Evolutionary conservation across 1,284 basidiomycete genomes (phyloP).

Genomic region (Cutaneotrichosporon cutaneum): DNA sequence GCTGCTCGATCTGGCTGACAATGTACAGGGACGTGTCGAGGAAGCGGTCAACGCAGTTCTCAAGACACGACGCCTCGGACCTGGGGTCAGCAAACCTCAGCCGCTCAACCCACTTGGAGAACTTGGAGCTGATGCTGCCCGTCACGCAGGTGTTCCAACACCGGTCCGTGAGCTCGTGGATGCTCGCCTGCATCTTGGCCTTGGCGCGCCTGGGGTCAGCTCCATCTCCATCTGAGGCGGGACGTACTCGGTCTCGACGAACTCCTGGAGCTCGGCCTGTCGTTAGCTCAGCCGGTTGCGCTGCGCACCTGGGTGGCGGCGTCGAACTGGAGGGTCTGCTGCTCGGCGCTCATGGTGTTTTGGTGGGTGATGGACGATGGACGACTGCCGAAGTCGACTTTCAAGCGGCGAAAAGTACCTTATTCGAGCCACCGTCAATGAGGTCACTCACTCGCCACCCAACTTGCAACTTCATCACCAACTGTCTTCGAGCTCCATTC

Average conservation of each 20-base stretch:
- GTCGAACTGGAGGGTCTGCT: conserved; percentile 60
- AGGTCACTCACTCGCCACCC: conserved; percentile 1
- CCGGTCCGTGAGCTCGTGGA: conserved; percentile 54
- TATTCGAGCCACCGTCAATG: not conserved
- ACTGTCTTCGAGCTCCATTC: not conserved
- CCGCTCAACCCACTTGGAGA: conserved; percentile 60
- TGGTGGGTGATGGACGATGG: not conserved
- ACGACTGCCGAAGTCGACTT: not conserved
- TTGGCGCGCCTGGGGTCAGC: conserved; percentile 63
- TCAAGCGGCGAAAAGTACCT: conserved; percentile 3
- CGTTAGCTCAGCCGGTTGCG: not conserved
- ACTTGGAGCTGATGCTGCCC: conserved; percentile 75
- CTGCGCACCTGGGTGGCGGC: conserved; percentile 66
- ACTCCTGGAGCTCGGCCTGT: conserved; percentile 79
- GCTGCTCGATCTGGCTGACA: conserved; percentile 72
- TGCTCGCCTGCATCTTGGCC: conserved; percentile 66
- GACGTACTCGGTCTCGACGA: conserved; percentile 71
- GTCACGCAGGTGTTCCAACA: conserved; percentile 90
- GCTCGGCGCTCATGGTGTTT: conserved; percentile 12
- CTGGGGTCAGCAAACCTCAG: conserved; percentile 18
- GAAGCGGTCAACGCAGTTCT: conserved; percentile 92
- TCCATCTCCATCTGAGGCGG: not conserved
- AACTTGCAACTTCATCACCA: not conserved
- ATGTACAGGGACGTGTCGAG: conserved; percentile 87
- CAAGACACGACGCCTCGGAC: conserved; percentile 76